Evolutionary conservation across 139 green algal genomes (phyloP).

Genomic region (Chlamydomonas asymmetrica): DNA sequence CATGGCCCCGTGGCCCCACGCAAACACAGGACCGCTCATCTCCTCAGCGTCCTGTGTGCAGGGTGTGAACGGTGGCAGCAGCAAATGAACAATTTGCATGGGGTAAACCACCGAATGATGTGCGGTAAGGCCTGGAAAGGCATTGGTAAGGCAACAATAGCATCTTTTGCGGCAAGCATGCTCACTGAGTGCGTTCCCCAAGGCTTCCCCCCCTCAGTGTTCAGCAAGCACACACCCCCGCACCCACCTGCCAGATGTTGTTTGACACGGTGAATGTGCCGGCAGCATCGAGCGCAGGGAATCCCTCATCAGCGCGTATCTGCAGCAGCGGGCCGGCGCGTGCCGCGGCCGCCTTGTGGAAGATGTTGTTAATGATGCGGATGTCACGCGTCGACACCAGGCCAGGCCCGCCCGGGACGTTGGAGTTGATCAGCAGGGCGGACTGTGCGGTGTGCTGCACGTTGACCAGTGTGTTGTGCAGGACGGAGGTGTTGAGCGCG

Average conservation of each 20-base stretch:
- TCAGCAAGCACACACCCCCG: not conserved
- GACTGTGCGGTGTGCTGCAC: conserved; percentile 14
- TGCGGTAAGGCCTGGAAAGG: too few species aligned
- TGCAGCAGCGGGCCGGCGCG: conserved; percentile 18
- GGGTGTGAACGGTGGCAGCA: too few species aligned
- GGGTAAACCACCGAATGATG: too few species aligned
- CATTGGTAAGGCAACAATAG: too few species aligned
- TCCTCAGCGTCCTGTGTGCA: too few species aligned
- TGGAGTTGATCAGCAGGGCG: conserved; percentile 6
- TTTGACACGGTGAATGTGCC: conserved; percentile 21
- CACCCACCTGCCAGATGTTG: not conserved
- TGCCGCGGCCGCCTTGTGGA: conserved; percentile 5
- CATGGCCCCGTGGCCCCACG: conserved; percentile 28
- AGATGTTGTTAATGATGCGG: conserved; percentile 16
- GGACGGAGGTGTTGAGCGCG: not conserved
- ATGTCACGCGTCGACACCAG: not conserved
- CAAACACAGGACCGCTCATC: conserved; percentile 2
- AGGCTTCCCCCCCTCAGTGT: too few species aligned
- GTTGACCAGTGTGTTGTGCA: conserved; percentile 28
- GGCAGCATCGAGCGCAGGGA: not conserved
- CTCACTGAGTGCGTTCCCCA: too few species aligned
- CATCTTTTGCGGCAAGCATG: too few species aligned
- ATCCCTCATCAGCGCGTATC: conserved; percentile 12
- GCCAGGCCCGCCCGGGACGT: not conserved
- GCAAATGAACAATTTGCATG: too few species aligned